Base-by-base conservation (phyloP, 129 eudicot species). In the Artemisia tridentata region DNA sequence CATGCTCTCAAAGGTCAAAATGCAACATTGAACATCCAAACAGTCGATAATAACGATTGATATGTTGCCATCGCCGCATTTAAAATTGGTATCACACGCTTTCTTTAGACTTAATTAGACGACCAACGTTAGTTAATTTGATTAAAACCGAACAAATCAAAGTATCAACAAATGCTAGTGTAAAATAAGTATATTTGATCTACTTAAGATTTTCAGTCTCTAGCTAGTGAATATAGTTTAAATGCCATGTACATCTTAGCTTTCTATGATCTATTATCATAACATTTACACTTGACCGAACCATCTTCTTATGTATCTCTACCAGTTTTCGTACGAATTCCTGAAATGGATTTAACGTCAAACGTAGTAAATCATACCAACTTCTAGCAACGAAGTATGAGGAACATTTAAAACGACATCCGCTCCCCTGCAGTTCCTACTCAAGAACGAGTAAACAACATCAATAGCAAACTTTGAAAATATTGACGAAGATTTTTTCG, bases 331-430 rank as follows among this genome's bases (percentile, higher is more conserved):
- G 14, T 23, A 54, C 46, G 23, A 54, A 75, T 67, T 43, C 62
- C 56, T 53, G 3, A 12, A 38, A 38, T 45, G 23, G 23, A 13
- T 46, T 62, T 3, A 59, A 2, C 75, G 15, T 75, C 74, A 86
- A 31, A 86, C 83, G n/a, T 80, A 74, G 68, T 84, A 83, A 57
- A 86, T 65, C 84, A 83, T 81, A 61, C 92, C 92, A 17, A 86
- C 92, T 73, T 83, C 86, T 14, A 86, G 77, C 74, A 84, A 54
- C 25, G 82, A 80, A 63, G 80, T 76, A 45, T 83, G 88, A 46
- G 92, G 92, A 71, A 86, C 79, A 60, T 78, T 84, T 68, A 86
- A 68, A 68, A 72, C 57, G 2, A 84, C 86, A 69, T 82, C 81
- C 0, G 84, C 77, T 1, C 84, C 85, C 76, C 92, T 71, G 23